phyloP scores from a whole-genome alignment of 345 rosid species.

The Abelmoschus esculentus region DNA sequence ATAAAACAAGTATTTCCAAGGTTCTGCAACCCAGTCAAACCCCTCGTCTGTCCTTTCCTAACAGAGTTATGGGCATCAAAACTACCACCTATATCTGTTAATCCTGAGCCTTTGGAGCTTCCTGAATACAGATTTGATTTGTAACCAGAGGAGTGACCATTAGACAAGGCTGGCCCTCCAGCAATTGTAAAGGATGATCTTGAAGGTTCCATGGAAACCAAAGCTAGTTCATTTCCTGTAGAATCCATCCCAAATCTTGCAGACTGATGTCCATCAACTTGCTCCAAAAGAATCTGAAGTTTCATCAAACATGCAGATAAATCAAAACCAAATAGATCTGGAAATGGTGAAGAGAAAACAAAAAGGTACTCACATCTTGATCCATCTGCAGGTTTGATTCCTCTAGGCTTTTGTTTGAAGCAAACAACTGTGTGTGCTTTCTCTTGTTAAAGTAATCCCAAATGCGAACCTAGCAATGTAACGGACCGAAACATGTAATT shows the following conservation, averaged over 20 bases:
- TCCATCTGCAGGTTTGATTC: slow-evolving; percentile 65
- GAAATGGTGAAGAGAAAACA: background rate
- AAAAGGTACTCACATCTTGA: slow-evolving; percentile 55
- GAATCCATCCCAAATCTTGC: slow-evolving; percentile 47
- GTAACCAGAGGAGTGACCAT: slow-evolving; percentile 53
- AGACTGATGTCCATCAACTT: slow-evolving; percentile 34
- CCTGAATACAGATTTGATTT: slow-evolving; percentile 31
- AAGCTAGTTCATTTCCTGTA: slow-evolving; percentile 62
- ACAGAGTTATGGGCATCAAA: slow-evolving; percentile 30
- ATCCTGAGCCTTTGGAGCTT: slow-evolving; percentile 32
- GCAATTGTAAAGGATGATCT: slow-evolving; percentile 60
- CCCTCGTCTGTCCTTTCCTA: slow-evolving; percentile 54
- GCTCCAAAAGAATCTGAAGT: slow-evolving; percentile 75
- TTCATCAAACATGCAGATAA: slow-evolving; percentile 12
- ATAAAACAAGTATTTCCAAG: slow-evolving; percentile 96
- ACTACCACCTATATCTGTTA: slow-evolving; percentile 30
- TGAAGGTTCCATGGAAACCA: slow-evolving; percentile 63
- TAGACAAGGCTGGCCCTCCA: slow-evolving; percentile 74
- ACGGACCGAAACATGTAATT: background rate
- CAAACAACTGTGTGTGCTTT: slow-evolving; percentile 34
- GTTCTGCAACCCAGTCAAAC: slow-evolving; percentile 88
- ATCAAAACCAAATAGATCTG: background rate
- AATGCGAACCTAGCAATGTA: slow-evolving; percentile 36
- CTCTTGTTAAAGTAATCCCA: slow-evolving; percentile 64
- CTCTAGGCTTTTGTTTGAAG: slow-evolving; percentile 48